Base-by-base conservation (phyloP, 768 basidiomycete genomes). In the Amanita molliuscula region DNA sequence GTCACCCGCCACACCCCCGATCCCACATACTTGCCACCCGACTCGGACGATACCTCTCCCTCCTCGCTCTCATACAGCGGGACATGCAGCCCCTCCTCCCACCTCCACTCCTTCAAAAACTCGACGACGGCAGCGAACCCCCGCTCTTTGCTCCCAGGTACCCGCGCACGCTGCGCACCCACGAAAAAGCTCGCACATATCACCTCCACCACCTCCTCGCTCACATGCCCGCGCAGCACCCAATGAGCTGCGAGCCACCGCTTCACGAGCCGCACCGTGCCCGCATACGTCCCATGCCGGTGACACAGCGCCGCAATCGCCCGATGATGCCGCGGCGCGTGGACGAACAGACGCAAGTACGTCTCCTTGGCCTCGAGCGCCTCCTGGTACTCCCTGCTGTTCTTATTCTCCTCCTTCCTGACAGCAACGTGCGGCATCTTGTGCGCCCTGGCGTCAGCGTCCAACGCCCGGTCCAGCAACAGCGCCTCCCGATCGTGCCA, bases 191-290 rank as follows among this genome's bases (percentile, higher is more conserved):
- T 69, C 0, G 91, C 88, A 62, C 88, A 90, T 36, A 99, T 63
- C 15, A 98, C 69, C 64, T 99, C 96, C 31, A 89, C 76, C 0
- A 78, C 82, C 62, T 97, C 91, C 52, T 81, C 77, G 5, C 76
- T 74, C 47, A 97, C 70, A 56, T 90, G 85, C 0, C 73, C 65
- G 3, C 76, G 72, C 29, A 98, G 75, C 50, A 96, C 74, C 84
- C 88, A 90, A 61, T 99, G 96, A 6, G 85, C 71, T 0, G 88
- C 81, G 48, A 98, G 70, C 96, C 96, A 99, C 37, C 95, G 78
- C 68, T 97, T 95, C 45, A 88, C 77, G 13, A 98, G 74, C 34
- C 96, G 76, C 13, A 89, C 86, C 0, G 94, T 92, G 7, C 85
- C 81, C 2, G 90, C 75, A 64, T 82, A 96, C 9, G 92, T 87